Conservation (phyloP, 2,329 filamentous ascomycete genomes). For the Talaromyces sp. region DNA sequence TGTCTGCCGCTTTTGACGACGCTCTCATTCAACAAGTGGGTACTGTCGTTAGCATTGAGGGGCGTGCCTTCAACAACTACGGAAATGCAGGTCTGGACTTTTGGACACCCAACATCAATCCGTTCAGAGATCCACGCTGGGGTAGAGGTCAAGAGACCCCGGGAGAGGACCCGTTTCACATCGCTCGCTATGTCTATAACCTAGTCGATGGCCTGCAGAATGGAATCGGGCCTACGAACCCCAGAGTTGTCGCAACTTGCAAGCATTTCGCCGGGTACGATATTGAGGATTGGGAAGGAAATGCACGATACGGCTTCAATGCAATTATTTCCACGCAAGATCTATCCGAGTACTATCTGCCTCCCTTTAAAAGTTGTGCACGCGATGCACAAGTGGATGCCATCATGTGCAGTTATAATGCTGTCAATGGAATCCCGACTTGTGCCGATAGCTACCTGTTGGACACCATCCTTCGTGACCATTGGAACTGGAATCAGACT, state of each 20-base stretch:
- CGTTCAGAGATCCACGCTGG: slow-evolving; percentile 58
- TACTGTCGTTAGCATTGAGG: slow-evolving; percentile 50
- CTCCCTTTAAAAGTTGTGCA: slow-evolving; percentile 58
- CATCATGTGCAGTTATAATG: slow-evolving; percentile 58
- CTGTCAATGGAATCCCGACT: slow-evolving; percentile 58
- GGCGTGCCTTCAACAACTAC: slow-evolving; percentile 57
- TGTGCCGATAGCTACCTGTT: slow-evolving; percentile 59
- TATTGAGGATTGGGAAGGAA: slow-evolving; percentile 41
- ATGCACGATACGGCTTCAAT: slow-evolving; percentile 46
- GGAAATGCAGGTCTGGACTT: slow-evolving; percentile 40
- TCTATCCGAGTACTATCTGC: slow-evolving; percentile 60
- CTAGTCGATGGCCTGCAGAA: slow-evolving; percentile 49
- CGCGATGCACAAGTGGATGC: slow-evolving; percentile 52
- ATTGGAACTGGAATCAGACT: slow-evolving; percentile 58
- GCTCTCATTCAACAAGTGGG: slow-evolving; percentile 52
- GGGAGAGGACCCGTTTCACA: slow-evolving; percentile 50
- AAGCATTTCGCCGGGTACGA: slow-evolving; percentile 56
- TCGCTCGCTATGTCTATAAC: slow-evolving; percentile 45
- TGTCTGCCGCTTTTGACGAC: slow-evolving; percentile 60
- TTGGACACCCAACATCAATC: slow-evolving; percentile 63
- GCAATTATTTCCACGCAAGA: slow-evolving; percentile 54
- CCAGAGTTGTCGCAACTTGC: slow-evolving; percentile 50
- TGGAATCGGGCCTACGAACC: slow-evolving; percentile 24
- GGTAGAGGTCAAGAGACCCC: slow-evolving; percentile 55
- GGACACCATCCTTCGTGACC: slow-evolving; percentile 55